phyloP scores from a whole-genome alignment of 140 eudicot genomes.

The Cichorium intybus region DNA sequence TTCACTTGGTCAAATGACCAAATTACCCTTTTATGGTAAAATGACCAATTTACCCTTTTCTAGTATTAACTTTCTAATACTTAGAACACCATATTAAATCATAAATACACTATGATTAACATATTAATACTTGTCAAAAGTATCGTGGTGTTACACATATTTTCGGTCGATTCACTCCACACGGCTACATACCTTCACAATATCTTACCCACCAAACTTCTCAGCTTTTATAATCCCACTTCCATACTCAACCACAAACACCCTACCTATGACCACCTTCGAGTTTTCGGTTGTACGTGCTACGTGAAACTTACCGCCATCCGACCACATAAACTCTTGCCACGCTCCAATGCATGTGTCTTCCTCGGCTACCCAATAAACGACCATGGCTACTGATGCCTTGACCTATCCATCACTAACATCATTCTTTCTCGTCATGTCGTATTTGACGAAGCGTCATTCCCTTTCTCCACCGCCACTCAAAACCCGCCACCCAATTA shows the following conservation, averaged over 20 bases:
- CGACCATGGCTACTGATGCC: slow-evolving; percentile 4
- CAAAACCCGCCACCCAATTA: neutral
- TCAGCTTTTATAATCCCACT: neutral
- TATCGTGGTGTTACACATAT: too few species aligned
- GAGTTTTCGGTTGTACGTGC: slow-evolving; percentile 9
- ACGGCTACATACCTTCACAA: slow-evolving; percentile 10
- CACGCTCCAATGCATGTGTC: slow-evolving; percentile 3
- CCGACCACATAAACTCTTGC: slow-evolving; percentile 2
- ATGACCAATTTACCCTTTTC: too few species aligned
- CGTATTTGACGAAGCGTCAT: neutral
- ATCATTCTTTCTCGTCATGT: slow-evolving; percentile 1
- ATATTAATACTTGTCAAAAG: too few species aligned
- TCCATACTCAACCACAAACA: neutral
- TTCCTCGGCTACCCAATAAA: slow-evolving; percentile 6
- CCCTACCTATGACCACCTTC: slow-evolving; percentile 10
- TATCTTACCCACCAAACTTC: slow-evolving; percentile 15
- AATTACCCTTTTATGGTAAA: too few species aligned
- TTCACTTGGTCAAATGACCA: too few species aligned
- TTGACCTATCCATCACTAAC: neutral
- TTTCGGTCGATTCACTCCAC: slow-evolving; percentile 1
- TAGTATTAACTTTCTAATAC: too few species aligned
- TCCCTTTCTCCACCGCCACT: neutral
- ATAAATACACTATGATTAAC: too few species aligned
- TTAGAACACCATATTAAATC: too few species aligned
- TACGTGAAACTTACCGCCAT: slow-evolving; percentile 4